Conservation (phyloP, 1,284 basidiomycete genomes). For the Rugosomyces carneus region DNA sequence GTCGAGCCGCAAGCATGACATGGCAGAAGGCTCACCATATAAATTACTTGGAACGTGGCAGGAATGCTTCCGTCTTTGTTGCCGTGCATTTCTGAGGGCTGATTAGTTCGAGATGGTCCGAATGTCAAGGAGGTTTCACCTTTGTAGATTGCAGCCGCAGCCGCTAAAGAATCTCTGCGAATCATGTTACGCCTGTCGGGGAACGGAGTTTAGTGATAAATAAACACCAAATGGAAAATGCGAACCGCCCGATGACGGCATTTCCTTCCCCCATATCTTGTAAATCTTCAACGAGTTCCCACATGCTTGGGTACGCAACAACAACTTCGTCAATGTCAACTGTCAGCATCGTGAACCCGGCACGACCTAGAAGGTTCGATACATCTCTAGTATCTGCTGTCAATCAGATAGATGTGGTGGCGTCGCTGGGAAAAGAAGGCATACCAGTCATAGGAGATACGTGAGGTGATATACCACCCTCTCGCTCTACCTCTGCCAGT, state of each 20-base stretch:
- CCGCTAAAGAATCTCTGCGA: conserved; percentile 82
- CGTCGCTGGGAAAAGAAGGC: conserved; percentile 17
- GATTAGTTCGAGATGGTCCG: neutral
- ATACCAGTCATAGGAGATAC: conserved; percentile 96
- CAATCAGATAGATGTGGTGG: neutral
- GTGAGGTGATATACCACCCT: conserved; percentile 93
- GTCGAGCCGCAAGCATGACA: neutral
- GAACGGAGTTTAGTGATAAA: conserved; percentile 1
- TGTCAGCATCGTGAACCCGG: conserved; percentile 91
- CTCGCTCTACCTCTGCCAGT: conserved; percentile 89
- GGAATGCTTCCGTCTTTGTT: conserved; percentile 80
- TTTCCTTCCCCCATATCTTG: conserved; percentile 97
- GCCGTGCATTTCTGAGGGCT: conserved; percentile 73
- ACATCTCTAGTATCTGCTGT: conserved; percentile 81
- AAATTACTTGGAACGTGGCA: conserved; percentile 95
- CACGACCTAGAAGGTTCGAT: conserved; percentile 86
- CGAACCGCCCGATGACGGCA: conserved; percentile 76
- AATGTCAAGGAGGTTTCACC: conserved; percentile 36
- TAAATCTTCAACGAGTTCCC: conserved; percentile 92
- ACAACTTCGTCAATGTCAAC: conserved; percentile 94
- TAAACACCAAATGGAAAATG: neutral
- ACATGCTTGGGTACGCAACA: conserved; percentile 92
- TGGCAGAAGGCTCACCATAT: conserved; percentile 57
- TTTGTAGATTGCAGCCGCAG: conserved; percentile 91
- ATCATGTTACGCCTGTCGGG: conserved; percentile 56